Percentiles rank a stretch among this genome's conserved stretches.
phyloP scores from a whole-genome alignment of 1,284 basidiomycete species.

The Thelephora terrestris region DNA sequence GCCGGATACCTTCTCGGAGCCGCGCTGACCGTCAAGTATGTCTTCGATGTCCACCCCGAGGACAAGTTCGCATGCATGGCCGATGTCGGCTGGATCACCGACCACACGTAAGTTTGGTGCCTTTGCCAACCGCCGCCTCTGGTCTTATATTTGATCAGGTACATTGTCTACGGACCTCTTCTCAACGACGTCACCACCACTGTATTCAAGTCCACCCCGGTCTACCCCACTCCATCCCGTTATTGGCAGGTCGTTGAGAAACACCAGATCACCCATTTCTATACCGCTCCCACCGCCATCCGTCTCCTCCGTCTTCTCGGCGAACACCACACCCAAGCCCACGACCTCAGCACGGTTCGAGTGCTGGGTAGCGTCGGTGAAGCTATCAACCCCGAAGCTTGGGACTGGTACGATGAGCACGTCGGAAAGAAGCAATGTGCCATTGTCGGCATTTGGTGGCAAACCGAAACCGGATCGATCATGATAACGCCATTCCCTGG shows the following conservation, averaged over 20 bases:
- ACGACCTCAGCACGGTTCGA: constrained; percentile 80
- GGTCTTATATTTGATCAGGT: constrained; percentile 28
- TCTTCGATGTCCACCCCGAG: constrained; percentile 92
- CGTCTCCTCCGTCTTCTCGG: constrained; percentile 86
- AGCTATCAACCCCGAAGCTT: constrained; percentile 98
- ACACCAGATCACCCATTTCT: constrained; percentile 92
- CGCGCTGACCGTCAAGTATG: constrained; percentile 88
- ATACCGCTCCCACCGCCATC: constrained; percentile 90
- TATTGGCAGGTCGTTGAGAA: constrained; percentile 97
- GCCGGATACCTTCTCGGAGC: constrained; percentile 91
- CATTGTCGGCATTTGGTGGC: constrained; percentile 95
- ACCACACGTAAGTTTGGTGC: constrained; percentile 64
- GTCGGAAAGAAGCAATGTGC: constrained; percentile 87
- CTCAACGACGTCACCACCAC: constrained; percentile 86
- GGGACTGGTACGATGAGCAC: constrained; percentile 97
- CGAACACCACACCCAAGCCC: constrained; percentile 74
- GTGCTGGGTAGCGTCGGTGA: constrained; percentile 93
- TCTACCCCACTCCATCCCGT: constrained; percentile 91
- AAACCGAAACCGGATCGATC: constrained; percentile 97
- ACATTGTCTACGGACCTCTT: constrained; percentile 96
- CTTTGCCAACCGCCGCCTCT: not conserved
- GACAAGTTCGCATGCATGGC: constrained; percentile 98
- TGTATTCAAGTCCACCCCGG: constrained; percentile 94
- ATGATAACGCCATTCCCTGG: constrained; percentile 94
- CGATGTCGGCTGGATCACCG: constrained; percentile 98